A percentile compares a stretch with the other conserved stretches of the same genome.
Conservation (phyloP, 129 eudicot species). For the Artemisia annua region DNA sequence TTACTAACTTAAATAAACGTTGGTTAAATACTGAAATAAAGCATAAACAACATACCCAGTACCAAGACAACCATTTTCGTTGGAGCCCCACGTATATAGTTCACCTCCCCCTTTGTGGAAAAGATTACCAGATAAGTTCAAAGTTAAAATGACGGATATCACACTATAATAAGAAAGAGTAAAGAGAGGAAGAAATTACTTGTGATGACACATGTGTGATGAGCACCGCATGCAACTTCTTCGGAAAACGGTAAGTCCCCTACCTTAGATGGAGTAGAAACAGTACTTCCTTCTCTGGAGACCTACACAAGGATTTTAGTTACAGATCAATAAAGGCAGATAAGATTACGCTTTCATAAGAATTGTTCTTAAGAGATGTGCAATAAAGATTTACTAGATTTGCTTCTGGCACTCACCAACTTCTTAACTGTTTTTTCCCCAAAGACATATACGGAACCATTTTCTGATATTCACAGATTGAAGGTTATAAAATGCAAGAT, state of each 20-base stretch:
- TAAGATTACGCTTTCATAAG: neutral
- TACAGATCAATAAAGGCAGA: slow-evolving; percentile 13
- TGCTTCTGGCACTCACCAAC: slow-evolving; percentile 49
- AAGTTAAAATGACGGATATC: slow-evolving; percentile 4
- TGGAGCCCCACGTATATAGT: slow-evolving; percentile 89
- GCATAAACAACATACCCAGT: slow-evolving; percentile 58
- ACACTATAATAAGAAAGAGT: neutral
- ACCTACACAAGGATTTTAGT: slow-evolving; percentile 41
- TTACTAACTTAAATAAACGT: neutral
- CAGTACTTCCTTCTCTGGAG: slow-evolving; percentile 53
- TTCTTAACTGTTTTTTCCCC: slow-evolving; percentile 75
- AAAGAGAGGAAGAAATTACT: slow-evolving; percentile 38
- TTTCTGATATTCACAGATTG: slow-evolving; percentile 50
- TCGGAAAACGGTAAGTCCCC: slow-evolving; percentile 55
- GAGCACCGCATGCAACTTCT: slow-evolving; percentile 95
- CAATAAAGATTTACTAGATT: slow-evolving; percentile 18
- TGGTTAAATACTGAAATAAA: neutral
- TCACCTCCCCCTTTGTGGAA: slow-evolving; percentile 70
- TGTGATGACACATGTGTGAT: slow-evolving; percentile 89
- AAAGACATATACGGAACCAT: slow-evolving; percentile 70
- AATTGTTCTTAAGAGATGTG: neutral
- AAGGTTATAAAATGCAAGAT: slow-evolving; percentile 1
- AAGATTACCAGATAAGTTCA: neutral
- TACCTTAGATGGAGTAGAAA: slow-evolving; percentile 55
- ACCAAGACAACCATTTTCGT: slow-evolving; percentile 98